Conservation (phyloP, 352 stramenopile species). For the Phytophthora kernoviae region DNA sequence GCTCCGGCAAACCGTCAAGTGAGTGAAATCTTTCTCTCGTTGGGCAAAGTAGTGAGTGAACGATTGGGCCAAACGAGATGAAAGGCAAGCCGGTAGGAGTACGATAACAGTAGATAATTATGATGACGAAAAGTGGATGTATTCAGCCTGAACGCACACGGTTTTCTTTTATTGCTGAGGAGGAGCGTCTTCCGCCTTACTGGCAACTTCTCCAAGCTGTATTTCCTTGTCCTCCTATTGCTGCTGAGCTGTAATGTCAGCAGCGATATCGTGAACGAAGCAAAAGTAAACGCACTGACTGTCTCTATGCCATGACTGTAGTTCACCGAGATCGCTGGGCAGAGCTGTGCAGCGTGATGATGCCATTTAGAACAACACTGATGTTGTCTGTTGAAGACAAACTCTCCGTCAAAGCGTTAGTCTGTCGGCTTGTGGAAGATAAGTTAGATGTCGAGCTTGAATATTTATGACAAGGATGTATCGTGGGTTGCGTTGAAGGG, state of each 20-base stretch:
- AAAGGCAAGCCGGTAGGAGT: not conserved
- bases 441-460: too few species aligned
- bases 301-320: conserved; percentile 91
- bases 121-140: conserved; percentile 4
- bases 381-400: too few species aligned
- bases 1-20: conserved; percentile 3
- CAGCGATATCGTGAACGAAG: conserved; percentile 67
- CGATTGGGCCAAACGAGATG: not conserved
- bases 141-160: not conserved
- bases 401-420: too few species aligned
- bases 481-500: too few species aligned
- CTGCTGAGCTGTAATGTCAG: conserved; percentile 18
- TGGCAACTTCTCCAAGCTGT: not conserved
- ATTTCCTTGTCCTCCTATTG: conserved; percentile 7
- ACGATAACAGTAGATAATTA: conserved; percentile 28
- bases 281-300: conserved; percentile 89
- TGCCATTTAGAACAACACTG: too few species aligned
- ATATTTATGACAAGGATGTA: too few species aligned
- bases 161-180: not conserved
- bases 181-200: not conserved
- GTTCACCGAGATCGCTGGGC: conserved; percentile 82
- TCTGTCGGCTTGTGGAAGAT: too few species aligned
- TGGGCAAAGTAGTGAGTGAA: not conserved
- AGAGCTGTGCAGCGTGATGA: conserved; percentile 81
- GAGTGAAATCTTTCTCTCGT: not conserved